phyloP scores from a whole-genome alignment of 441 rosid genomes.

The Pelargonium fulgidum region DNA sequence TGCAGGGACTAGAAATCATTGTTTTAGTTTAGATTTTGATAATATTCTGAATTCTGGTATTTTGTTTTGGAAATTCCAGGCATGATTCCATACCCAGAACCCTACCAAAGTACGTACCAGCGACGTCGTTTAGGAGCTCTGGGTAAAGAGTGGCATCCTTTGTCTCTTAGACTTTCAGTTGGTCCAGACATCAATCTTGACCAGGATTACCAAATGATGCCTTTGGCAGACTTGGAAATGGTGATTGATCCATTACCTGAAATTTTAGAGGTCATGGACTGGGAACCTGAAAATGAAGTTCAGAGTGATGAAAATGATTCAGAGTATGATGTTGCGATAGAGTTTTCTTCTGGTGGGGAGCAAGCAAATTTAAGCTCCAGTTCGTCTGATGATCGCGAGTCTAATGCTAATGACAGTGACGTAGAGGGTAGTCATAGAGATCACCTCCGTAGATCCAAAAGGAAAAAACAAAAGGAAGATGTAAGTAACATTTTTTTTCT shows the following conservation, averaged over 20 bases:
- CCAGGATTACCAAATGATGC: conserved; percentile 72
- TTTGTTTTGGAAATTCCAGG: conserved; percentile 36
- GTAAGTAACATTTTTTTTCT: conserved; percentile 34
- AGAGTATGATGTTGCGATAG: conserved; percentile 86
- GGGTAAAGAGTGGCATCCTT: conserved; percentile 87
- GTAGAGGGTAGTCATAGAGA: conserved; percentile 52
- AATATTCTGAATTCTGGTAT: conserved; percentile 19
- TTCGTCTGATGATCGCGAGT: conserved; percentile 57
- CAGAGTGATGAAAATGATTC: conserved; percentile 90
- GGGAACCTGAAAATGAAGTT: conserved; percentile 83
- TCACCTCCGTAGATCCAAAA: conserved; percentile 58
- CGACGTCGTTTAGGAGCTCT: conserved; percentile 88
- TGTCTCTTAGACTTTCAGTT: conserved; percentile 60
- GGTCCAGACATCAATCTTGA: conserved; percentile 90
- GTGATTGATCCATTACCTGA: conserved; percentile 73
- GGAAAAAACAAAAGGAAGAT: conserved; percentile 63
- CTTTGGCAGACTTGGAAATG: conserved; percentile 81
- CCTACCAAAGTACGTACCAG: conserved; percentile 95
- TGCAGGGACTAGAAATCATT: conserved; percentile 15
- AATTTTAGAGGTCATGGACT: conserved; percentile 72
- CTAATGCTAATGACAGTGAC: conserved; percentile 60
- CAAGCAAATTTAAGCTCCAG: conserved; percentile 54
- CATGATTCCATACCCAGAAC: conserved; percentile 92
- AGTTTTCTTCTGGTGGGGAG: conserved; percentile 61
- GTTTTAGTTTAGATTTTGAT: conserved; percentile 17